These are phyloP conservation scores for Naganishia liquefaciens DNA, from an alignment of 1,284 basidiomycete genomes.

Conservation along the genomic window DNA sequence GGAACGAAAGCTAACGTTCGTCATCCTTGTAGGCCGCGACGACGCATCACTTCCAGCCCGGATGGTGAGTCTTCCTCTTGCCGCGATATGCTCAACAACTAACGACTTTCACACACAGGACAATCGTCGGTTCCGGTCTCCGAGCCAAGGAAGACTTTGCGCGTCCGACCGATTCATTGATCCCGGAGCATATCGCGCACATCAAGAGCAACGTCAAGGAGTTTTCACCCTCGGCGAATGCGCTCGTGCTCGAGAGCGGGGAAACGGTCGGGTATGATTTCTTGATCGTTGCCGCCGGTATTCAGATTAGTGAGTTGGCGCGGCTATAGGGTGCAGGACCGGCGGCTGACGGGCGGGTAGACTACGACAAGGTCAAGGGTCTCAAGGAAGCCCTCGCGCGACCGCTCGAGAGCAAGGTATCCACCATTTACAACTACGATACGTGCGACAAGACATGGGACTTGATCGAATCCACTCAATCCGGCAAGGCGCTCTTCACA, in stretches of 20 bases:
- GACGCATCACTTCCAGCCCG: slow-evolving; percentile 62
- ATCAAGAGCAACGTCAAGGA: slow-evolving; percentile 72
- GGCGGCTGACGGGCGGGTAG: slow-evolving; percentile 33
- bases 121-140: slow-evolving; percentile 86
- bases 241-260: slow-evolving; percentile 70
- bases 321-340: background rate
- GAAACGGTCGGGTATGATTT: slow-evolving; percentile 77
- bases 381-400: slow-evolving; percentile 75
- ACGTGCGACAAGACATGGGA: slow-evolving; percentile 85
- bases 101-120: slow-evolving; percentile 61
- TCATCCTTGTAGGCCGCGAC: slow-evolving; percentile 34
- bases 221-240: slow-evolving; percentile 74
- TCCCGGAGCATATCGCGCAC: slow-evolving; percentile 72
- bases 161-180: slow-evolving; percentile 66
- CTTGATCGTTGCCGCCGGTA: slow-evolving; percentile 83
- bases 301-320: slow-evolving; percentile 66
- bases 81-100: background rate
- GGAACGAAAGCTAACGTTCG: too few species aligned
- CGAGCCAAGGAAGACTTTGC: slow-evolving; percentile 66
- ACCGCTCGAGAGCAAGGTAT: slow-evolving; percentile 71
- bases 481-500: slow-evolving; percentile 88
- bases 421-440: slow-evolving; percentile 88
- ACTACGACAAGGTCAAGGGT: slow-evolving; percentile 73
- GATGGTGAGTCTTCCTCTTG: slow-evolving; percentile 61
- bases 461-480: slow-evolving; percentile 71